phyloP scores from a whole-genome alignment of 2,329 filamentous ascomycete genomes.

The Cladosporium sp. region DNA sequence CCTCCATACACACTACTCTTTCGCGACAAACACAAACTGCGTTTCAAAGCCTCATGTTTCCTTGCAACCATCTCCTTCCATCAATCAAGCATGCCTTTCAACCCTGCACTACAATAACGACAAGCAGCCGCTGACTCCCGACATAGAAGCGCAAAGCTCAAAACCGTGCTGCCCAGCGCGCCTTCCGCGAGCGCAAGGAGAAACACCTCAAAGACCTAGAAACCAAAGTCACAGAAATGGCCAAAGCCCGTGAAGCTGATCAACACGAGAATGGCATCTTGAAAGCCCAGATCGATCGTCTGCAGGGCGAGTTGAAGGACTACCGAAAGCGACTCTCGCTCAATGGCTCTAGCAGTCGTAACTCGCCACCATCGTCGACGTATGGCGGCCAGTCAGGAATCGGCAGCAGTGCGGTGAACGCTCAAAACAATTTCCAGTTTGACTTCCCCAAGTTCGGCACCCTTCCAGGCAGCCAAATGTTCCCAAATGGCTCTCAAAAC shows the following conservation, averaged over 20 bases:
- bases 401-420: slow-evolving; percentile 39
- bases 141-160: slow-evolving; percentile 89
- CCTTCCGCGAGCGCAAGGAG: slow-evolving; percentile 92
- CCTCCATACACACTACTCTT: not conserved
- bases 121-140: not conserved
- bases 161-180: slow-evolving; percentile 86
- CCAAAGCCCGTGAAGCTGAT: slow-evolving; percentile 77
- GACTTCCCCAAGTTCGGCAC: slow-evolving; percentile 93
- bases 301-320: slow-evolving; percentile 80
- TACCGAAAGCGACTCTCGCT: slow-evolving; percentile 83
- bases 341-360: slow-evolving; percentile 47
- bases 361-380: slow-evolving; percentile 45
- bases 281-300: slow-evolving; percentile 80
- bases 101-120: not conserved
- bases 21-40: not conserved
- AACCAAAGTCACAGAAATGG: slow-evolving; percentile 60
- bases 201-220: slow-evolving; percentile 84
- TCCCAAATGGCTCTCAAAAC: slow-evolving; percentile 28
- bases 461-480: slow-evolving; percentile 54
- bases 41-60: not conserved
- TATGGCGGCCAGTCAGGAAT: slow-evolving; percentile 3
- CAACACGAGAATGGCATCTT: slow-evolving; percentile 83
- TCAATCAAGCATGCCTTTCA: no score
- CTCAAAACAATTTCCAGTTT: slow-evolving; percentile 68
- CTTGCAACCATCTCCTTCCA: no score